Conservation (phyloP, 2,329 filamentous ascomycete species). For the Fusarium sp. region DNA sequence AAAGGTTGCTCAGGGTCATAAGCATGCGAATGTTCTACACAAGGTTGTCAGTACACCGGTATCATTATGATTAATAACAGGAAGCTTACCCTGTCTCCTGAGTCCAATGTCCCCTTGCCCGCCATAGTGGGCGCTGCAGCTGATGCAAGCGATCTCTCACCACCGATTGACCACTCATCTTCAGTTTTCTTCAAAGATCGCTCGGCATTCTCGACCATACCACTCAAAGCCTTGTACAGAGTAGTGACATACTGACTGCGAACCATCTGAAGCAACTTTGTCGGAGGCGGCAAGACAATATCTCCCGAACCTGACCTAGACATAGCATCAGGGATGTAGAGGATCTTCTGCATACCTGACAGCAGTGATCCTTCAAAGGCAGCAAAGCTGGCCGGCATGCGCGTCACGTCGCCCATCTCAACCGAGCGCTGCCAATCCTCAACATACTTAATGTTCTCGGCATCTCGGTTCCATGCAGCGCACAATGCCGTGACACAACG, state of each 20-base stretch:
- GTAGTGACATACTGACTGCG: conserved; percentile 93
- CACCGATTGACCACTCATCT: conserved; percentile 71
- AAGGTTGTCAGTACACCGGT: conserved; percentile 46
- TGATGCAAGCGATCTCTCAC: conserved; percentile 59
- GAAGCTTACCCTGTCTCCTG: conserved; percentile 68
- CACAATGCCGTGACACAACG: conserved; percentile 88
- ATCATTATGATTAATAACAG: conserved; percentile 9
- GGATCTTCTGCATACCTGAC: conserved; percentile 91
- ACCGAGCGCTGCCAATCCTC: conserved; percentile 93
- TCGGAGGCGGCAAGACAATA: conserved; percentile 87
- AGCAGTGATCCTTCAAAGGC: conserved; percentile 88
- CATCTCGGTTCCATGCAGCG: conserved; percentile 92
- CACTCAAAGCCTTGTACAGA: conserved; percentile 92
- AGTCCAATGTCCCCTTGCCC: conserved; percentile 66
- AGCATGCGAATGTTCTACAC: conserved; percentile 90
- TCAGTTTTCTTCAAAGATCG: conserved; percentile 76
- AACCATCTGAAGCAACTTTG: conserved; percentile 92
- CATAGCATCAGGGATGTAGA: conserved; percentile 91
- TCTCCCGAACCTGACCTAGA: conserved; percentile 79
- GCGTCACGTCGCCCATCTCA: conserved; percentile 88
- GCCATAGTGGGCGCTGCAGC: conserved; percentile 56
- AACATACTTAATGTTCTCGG: conserved; percentile 90
- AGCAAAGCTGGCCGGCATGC: conserved; percentile 89
- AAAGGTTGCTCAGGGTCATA: conserved; percentile 92
- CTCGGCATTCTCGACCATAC: conserved; percentile 97